These are phyloP conservation scores for Haematococcus sp. DNA, from an alignment of 139 green algal genomes.

Conservation along the genomic window DNA sequence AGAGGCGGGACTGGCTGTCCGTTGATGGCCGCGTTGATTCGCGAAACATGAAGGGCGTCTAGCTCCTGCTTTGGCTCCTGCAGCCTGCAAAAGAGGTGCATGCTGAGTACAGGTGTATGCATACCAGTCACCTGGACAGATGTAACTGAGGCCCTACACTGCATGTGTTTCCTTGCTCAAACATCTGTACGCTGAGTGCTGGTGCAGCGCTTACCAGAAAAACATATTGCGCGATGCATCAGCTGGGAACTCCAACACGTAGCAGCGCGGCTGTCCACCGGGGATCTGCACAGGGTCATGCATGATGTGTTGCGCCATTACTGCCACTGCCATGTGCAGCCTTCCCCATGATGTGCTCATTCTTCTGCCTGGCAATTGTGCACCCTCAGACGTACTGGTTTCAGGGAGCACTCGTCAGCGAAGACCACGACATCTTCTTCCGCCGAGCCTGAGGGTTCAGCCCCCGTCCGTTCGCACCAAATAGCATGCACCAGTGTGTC, in stretches of 20 bases:
- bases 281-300: conserved; percentile 20
- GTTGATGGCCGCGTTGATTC: conserved; percentile 4
- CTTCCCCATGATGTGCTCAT: background rate
- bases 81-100: conserved; percentile 3
- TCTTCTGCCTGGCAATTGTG: background rate
- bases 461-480: conserved; percentile 23
- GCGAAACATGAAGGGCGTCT: background rate
- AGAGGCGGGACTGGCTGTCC: background rate
- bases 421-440: conserved; percentile 35
- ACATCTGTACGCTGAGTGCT: too few species aligned
- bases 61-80: conserved; percentile 7
- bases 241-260: conserved; percentile 27
- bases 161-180: too few species aligned
- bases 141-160: too few species aligned
- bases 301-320: background rate
- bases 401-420: conserved; percentile 20
- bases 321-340: background rate
- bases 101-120: background rate
- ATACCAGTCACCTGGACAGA: background rate
- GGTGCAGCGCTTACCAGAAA: conserved; percentile 30
- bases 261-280: background rate
- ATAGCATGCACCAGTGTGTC: conserved; percentile 28
- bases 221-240: conserved; percentile 28
- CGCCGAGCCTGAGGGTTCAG: background rate
- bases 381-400: background rate